A percentile compares a stretch with the other conserved stretches of the same genome.
Conservation (phyloP, 176 grass and related monocot genomes). For the Eragrostis nindensis region DNA sequence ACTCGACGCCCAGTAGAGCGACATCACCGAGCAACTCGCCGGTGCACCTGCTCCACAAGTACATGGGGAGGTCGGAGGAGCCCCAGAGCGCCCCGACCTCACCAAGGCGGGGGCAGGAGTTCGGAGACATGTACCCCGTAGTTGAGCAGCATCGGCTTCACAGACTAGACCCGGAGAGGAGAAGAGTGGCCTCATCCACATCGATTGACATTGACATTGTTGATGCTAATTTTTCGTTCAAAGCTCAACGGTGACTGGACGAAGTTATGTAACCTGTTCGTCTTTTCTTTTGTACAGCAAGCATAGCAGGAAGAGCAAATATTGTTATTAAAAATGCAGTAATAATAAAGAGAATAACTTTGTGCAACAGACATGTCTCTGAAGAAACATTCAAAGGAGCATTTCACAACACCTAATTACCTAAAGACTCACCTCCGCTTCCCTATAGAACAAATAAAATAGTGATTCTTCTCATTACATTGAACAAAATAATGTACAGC, state of each 20-base stretch:
- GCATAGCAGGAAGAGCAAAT: constrained; percentile 1
- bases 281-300: constrained; percentile 35
- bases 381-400: constrained; percentile 10
- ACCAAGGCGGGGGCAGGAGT: constrained; percentile 12
- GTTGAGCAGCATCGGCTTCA: background rate
- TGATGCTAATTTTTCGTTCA: constrained; percentile 58
- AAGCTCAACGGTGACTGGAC: constrained; percentile 27
- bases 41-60: constrained; percentile 58
- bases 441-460: background rate
- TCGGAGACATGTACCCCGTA: constrained; percentile 42
- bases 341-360: background rate
- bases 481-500: constrained; percentile 4
- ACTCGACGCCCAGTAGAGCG: constrained; percentile 37
- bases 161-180: constrained; percentile 15
- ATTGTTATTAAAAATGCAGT: constrained; percentile 27
- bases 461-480: background rate
- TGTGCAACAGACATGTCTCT: background rate
- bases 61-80: constrained; percentile 35
- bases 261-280: background rate
- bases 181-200: background rate
- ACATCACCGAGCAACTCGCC: constrained; percentile 48
- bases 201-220: background rate
- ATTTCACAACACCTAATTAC: background rate
- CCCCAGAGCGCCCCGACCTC: constrained; percentile 37
- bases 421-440: background rate